Percentiles rank a stretch among this genome's conserved stretches.
These are phyloP conservation scores for Echites panduratus DNA, from an alignment of 257 asterid genomes.

Conservation along the genomic window DNA sequence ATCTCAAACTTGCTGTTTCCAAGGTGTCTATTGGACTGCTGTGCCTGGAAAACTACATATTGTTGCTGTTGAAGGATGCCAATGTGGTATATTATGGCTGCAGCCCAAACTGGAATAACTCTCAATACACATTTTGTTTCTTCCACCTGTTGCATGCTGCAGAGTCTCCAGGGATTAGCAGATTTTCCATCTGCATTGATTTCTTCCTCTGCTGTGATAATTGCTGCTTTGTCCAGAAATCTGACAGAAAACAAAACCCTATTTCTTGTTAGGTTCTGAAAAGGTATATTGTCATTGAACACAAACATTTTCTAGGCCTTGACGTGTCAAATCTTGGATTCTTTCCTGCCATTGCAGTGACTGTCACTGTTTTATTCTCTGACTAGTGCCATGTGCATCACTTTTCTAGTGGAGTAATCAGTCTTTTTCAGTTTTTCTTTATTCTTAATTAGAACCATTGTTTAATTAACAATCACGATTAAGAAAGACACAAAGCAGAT, in stretches of 20 bases:
- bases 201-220: slow-evolving; percentile 39
- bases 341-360: not conserved
- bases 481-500: not conserved
- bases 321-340: not conserved
- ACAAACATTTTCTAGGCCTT: not conserved
- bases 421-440: not conserved
- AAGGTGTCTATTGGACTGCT: slow-evolving; percentile 55
- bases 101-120: slow-evolving; percentile 55
- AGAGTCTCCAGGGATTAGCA: slow-evolving; percentile 53
- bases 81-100: slow-evolving; percentile 51
- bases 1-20: slow-evolving; percentile 44
- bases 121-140: slow-evolving; percentile 58
- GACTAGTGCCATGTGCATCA: not conserved
- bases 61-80: slow-evolving; percentile 42
- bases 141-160: slow-evolving; percentile 65
- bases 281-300: not conserved
- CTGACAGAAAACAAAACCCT: slow-evolving; percentile 19
- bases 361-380: not conserved
- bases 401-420: not conserved
- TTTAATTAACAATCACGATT: too few relatives aligned
- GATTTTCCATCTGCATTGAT: slow-evolving; percentile 48
- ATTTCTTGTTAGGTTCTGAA: not conserved
- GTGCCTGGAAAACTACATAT: slow-evolving; percentile 71
- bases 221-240: slow-evolving; percentile 68
- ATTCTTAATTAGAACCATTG: too few relatives aligned